Conservation (phyloP, 73 alveolate genomes). For the Diophrys sp. region DNA sequence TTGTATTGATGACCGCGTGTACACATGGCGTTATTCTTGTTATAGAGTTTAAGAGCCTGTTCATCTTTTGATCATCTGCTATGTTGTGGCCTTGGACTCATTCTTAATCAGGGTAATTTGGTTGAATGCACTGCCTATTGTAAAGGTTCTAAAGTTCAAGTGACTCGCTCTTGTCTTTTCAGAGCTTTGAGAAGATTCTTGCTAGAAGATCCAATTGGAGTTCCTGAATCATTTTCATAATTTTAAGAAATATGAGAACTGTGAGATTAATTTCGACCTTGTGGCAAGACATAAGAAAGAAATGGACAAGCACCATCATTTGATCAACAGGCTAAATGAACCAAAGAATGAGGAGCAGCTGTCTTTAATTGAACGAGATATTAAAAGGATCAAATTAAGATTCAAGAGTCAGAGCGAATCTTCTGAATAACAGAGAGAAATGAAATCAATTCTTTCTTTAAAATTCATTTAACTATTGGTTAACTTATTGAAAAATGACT, state of each 20-base stretch:
- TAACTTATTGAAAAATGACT: too few relatives aligned
- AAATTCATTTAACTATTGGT: too few relatives aligned
- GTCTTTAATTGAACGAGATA: too few relatives aligned
- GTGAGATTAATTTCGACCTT: background rate
- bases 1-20: slow-evolving; percentile 71
- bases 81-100: slow-evolving; percentile 5
- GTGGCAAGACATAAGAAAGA: background rate
- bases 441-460: too few relatives aligned
- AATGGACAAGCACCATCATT: too few relatives aligned
- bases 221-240: background rate
- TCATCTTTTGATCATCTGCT: slow-evolving; percentile 79
- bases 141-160: background rate
- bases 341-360: too few relatives aligned
- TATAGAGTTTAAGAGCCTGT: slow-evolving; percentile 71
- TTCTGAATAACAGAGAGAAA: too few relatives aligned
- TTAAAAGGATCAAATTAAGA: too few relatives aligned
- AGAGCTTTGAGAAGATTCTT: background rate
- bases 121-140: background rate
- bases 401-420: too few relatives aligned
- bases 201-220: background rate
- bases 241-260: background rate
- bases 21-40: slow-evolving; percentile 75
- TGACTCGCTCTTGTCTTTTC: background rate
- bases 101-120: background rate
- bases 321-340: too few relatives aligned